Evolutionary conservation across 140 eudicot species (phyloP).

Genomic region (Anethum foeniculum): DNA sequence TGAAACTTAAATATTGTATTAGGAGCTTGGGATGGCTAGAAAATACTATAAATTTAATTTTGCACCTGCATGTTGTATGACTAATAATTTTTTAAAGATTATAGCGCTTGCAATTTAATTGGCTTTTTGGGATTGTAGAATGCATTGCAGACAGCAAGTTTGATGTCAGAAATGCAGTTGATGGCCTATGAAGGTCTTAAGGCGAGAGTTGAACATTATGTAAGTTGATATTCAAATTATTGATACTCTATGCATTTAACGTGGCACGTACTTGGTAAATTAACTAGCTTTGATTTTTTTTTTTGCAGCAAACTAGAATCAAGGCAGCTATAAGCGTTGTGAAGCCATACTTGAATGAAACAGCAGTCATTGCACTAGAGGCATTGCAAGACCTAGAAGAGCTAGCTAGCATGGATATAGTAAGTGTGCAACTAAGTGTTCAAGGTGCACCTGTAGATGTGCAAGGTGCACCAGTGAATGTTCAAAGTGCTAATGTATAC

Average conservation of each 20-base stretch:
- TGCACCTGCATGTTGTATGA: background rate
- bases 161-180: slow-evolving; percentile 5
- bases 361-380: slow-evolving; percentile 32
- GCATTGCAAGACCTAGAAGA: slow-evolving; percentile 63
- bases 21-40: background rate
- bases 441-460: background rate
- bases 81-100: background rate
- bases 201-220: slow-evolving; percentile 12
- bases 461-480: background rate
- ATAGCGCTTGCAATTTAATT: background rate
- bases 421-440: slow-evolving; percentile 9
- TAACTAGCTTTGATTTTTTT: background rate
- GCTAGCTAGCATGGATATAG: slow-evolving; percentile 27
- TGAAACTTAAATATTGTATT: background rate
- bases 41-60: background rate
- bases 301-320: slow-evolving; percentile 56
- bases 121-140: background rate
- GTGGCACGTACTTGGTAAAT: background rate
- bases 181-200: slow-evolving; percentile 14
- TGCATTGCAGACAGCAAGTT: slow-evolving; percentile 6
- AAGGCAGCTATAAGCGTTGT: slow-evolving; percentile 35
- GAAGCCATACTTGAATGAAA: slow-evolving; percentile 43
- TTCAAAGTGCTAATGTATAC: background rate
- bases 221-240: background rate
- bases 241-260: background rate